Evolutionary conservation across 768 basidiomycete species (phyloP).

Genomic region (Lyophyllum decastes): DNA sequence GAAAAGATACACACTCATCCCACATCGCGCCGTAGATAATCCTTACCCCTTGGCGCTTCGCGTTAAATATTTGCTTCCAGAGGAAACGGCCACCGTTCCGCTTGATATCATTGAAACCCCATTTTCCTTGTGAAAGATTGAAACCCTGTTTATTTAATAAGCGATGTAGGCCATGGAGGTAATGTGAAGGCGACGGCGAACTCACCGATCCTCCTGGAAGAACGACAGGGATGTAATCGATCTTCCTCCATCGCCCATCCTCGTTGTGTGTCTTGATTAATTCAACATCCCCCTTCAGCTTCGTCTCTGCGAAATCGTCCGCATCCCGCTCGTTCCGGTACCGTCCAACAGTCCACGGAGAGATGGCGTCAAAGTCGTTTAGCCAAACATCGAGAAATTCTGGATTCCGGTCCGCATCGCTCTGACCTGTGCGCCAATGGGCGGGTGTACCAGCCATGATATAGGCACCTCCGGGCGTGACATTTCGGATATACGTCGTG

Average conservation of each 20-base stretch:
- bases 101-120: slow-evolving; percentile 71
- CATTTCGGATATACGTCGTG: slow-evolving; percentile 55
- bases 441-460: slow-evolving; percentile 71
- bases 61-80: slow-evolving; percentile 79
- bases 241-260: slow-evolving; percentile 42
- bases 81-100: slow-evolving; percentile 76
- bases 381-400: slow-evolving; percentile 71
- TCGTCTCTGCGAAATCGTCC: slow-evolving; percentile 61
- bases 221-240: slow-evolving; percentile 85
- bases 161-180: slow-evolving; percentile 16
- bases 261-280: slow-evolving; percentile 53
- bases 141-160: slow-evolving; percentile 48
- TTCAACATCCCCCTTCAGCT: slow-evolving; percentile 65
- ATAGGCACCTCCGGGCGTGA: slow-evolving; percentile 73
- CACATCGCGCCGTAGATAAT: slow-evolving; percentile 85
- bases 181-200: slow-evolving; percentile 17
- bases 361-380: slow-evolving; percentile 77
- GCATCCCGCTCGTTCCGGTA: slow-evolving; percentile 62
- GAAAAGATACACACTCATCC: slow-evolving; percentile 62
- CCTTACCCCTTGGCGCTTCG: slow-evolving; percentile 57
- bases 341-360: slow-evolving; percentile 82
- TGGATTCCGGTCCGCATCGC: slow-evolving; percentile 70
- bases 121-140: slow-evolving; percentile 71
- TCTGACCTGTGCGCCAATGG: slow-evolving; percentile 71
- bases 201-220: slow-evolving; percentile 81